These are phyloP conservation scores for Prunus persica DNA, from an alignment of 306 rosid genomes.

Conservation along the genomic window Prunus_persica_NCBIv2 NC_034010.1:26799501-26800000, in stretches of 20 bases:
- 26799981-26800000: slow-evolving; percentile 11
- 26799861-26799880: neutral
- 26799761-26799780: slow-evolving; percentile 96
- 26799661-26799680: slow-evolving; percentile 62
- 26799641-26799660: slow-evolving; percentile 82
- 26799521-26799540: neutral
- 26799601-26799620: slow-evolving; percentile 30
- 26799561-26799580: neutral
- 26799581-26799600: neutral
- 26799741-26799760: slow-evolving; percentile 87
- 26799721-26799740: slow-evolving; percentile 87
- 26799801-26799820: slow-evolving; percentile 30
- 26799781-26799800: slow-evolving; percentile 90
- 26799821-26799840: slow-evolving; percentile 19
- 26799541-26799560: neutral
- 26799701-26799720: slow-evolving; percentile 76
- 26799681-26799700: slow-evolving; percentile 72
- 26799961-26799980: slow-evolving; percentile 14
- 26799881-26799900: neutral
- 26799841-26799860: neutral
- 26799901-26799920: neutral
- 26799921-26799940: slow-evolving; percentile 2
- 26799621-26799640: slow-evolving; percentile 79
- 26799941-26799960: slow-evolving; percentile 17
- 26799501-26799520: neutral